Evolutionary conservation across 768 basidiomycete genomes (phyloP), one percentile per base, ranked within the genome.

Genomic region (Tricholoma sp.): DNA sequence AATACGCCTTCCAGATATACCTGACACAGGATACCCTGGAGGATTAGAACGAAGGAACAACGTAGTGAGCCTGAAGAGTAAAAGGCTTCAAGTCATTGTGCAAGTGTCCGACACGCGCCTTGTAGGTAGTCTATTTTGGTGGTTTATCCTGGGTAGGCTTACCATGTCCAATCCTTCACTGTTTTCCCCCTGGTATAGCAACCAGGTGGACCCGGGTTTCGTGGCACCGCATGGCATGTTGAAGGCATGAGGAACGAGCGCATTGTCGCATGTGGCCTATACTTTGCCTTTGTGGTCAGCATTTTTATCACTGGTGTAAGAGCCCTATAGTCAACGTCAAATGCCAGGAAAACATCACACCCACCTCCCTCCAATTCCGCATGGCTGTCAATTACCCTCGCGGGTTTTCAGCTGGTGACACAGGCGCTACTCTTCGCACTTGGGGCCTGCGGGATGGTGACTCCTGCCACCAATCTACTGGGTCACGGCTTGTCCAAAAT

Each of bases 191-290:
- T 50, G 17, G 55, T 36, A 9, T 45, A 71, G 73, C 60, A 66
- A 54, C 74, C 76, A 10, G 68, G 68, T 17, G 66, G 64, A 6
- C 68, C 72, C 6, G 50, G 51, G 8, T 76, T 70, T 62, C 54
- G 62, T 4, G 76, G 71, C 1, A 67, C 71, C 10, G 64, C 64
- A 12, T 83, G 80, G 80, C 77, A 76, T 47, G 79, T 80, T 15
- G 77, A 78, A 63, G 80, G 81, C 34, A 80, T 81, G 79, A 64
- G 72, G 55, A 79, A 78, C n/a, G n/a, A n/a, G n/a, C n/a, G n/a
- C n/a, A n/a, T n/a, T 41, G 75, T 76, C 0, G 80, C 80, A 1
- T 78, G 73, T 56, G 75, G 73, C 1, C 66, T 77, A 11, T 74
- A 79, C 54, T 76, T 72, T 55, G 49, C 72, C 20, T 68, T 72